Percentiles rank a stretch among this genome's conserved stretches.
Evolutionary conservation across 805 yeast genomes (phyloP).

Genomic region (Saccharomycopsis sp.): DNA sequence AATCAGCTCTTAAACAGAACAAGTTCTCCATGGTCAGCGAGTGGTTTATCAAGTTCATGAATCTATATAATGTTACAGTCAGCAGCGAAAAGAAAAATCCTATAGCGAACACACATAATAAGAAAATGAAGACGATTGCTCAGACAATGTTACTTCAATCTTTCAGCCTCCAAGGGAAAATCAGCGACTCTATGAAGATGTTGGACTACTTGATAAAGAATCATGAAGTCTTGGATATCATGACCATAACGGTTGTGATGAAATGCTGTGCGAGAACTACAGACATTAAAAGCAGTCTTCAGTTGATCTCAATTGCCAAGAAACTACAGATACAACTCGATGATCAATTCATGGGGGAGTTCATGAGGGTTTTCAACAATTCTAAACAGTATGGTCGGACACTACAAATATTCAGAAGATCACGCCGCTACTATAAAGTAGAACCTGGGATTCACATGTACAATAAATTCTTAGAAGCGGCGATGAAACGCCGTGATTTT

Average conservation of each 20-base stretch:
- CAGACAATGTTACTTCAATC: background rate
- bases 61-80: background rate
- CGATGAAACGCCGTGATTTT: background rate
- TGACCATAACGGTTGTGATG: background rate
- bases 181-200: background rate
- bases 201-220: background rate
- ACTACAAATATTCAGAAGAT: slow-evolving; percentile 1
- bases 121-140: background rate
- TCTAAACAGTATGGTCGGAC: background rate
- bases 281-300: background rate
- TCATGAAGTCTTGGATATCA: background rate
- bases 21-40: background rate
- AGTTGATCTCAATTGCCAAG: slow-evolving; percentile 1
- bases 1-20: background rate
- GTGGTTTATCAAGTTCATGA: slow-evolving; percentile 2
- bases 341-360: background rate
- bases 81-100: background rate
- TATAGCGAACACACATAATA: background rate
- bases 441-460: background rate
- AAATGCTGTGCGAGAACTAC: slow-evolving; percentile 1
- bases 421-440: background rate
- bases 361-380: background rate
- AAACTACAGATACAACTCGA: background rate
- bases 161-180: background rate
- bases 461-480: background rate